Conservation (phyloP, 495 filamentous ascomycete genomes). For the Apodospora peruviana region DNA sequence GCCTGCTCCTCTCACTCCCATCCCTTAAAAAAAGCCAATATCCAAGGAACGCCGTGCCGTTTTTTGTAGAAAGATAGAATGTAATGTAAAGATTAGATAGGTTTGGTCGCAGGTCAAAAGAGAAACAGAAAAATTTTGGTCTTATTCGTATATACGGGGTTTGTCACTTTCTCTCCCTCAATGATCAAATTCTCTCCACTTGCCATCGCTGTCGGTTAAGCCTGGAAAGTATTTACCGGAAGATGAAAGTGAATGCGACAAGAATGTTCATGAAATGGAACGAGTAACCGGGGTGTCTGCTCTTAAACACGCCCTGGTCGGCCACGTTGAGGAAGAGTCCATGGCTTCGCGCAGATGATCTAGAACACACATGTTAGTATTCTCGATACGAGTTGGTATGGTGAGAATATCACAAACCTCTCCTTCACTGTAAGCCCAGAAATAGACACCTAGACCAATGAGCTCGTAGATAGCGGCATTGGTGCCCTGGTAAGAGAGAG, state of each 20-base stretch:
- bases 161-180: not conserved
- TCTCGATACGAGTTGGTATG: not conserved
- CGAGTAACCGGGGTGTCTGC: not conserved
- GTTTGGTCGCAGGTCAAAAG: too few relatives aligned
- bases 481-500: constrained; percentile 84
- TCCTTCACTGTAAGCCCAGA: constrained; percentile 95
- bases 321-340: constrained; percentile 44
- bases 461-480: constrained; percentile 91
- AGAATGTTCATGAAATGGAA: not conserved
- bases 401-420: constrained; percentile 59
- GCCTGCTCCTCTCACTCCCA: too few relatives aligned
- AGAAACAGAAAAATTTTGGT: constrained; percentile 1
- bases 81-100: not conserved
- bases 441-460: constrained; percentile 81
- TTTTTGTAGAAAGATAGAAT: not conserved
- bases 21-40: too few relatives aligned
- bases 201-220: too few relatives aligned
- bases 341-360: constrained; percentile 48
- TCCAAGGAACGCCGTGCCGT: too few relatives aligned
- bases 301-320: constrained; percentile 30
- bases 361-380: constrained; percentile 14
- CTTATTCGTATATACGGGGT: constrained; percentile 2
- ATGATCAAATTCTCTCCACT: not conserved
- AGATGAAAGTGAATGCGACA: too few relatives aligned
- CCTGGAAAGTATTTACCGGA: not conserved